Conservation (phyloP, 176 grass and related monocot species). For the Raddia guianensis region DNA sequence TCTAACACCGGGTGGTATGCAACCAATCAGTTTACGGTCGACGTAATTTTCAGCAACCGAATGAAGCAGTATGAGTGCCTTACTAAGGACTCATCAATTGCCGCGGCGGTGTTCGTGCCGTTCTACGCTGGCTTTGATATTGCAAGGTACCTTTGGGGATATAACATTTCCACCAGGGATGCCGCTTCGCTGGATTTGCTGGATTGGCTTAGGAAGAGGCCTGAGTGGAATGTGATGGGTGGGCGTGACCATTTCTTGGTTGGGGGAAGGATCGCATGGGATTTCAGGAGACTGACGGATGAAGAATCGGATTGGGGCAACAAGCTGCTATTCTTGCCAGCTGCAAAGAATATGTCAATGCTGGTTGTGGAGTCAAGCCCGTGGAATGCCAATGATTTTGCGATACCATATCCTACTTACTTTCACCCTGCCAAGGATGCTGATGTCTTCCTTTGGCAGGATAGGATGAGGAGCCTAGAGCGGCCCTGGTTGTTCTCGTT, state of each 20-base stretch:
- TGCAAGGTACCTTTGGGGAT: slow-evolving; percentile 86
- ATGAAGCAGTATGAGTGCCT: slow-evolving; percentile 99
- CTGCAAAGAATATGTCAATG: slow-evolving; percentile 95
- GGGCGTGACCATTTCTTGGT: slow-evolving; percentile 96
- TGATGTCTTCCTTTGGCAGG: slow-evolving; percentile 87
- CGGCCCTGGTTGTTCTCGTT: slow-evolving; percentile 88
- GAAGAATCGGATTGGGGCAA: slow-evolving; percentile 82
- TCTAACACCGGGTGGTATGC: slow-evolving; percentile 88
- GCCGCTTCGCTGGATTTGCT: slow-evolving; percentile 87
- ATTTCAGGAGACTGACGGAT: slow-evolving; percentile 85
- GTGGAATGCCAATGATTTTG: slow-evolving; percentile 95
- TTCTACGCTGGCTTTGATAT: slow-evolving; percentile 96
- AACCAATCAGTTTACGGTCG: slow-evolving; percentile 89
- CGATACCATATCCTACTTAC: slow-evolving; percentile 87
- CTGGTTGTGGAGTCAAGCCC: slow-evolving; percentile 95
- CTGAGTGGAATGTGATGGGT: slow-evolving; percentile 88
- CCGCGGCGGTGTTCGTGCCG: slow-evolving; percentile 89
- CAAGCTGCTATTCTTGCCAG: slow-evolving; percentile 86
- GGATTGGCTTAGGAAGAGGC: slow-evolving; percentile 76
- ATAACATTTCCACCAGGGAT: slow-evolving; percentile 74
- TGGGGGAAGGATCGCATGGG: slow-evolving; percentile 90
- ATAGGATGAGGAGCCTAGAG: slow-evolving; percentile 88
- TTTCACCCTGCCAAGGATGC: slow-evolving; percentile 89
- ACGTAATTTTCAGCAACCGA: slow-evolving; percentile 91
- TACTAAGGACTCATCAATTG: slow-evolving; percentile 76